These are phyloP conservation scores for Limonomyces culmigenus DNA, from an alignment of 1,284 basidiomycete species.

Conservation along the genomic window DNA sequence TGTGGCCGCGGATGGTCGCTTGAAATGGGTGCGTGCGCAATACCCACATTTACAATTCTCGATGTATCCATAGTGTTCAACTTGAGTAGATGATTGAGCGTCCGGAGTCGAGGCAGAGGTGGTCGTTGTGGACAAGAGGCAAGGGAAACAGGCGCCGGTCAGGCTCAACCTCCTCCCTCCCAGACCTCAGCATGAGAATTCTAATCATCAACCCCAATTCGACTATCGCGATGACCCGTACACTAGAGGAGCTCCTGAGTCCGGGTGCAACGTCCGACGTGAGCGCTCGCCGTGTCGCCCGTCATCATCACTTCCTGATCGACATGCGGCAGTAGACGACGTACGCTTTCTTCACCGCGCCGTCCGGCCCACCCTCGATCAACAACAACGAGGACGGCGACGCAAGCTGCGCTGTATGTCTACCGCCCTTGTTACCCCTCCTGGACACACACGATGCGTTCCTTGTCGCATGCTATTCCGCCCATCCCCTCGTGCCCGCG, in stretches of 20 bases:
- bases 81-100: no score
- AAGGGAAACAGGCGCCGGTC: no score
- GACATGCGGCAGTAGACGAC: background rate
- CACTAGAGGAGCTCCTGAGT: conserved; percentile 20
- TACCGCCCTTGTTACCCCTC: conserved; percentile 11
- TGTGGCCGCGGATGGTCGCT: no score
- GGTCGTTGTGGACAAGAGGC: no score
- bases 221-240: conserved; percentile 21
- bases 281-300: background rate
- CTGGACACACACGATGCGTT: conserved; percentile 16
- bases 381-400: conserved; percentile 21
- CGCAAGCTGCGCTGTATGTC: conserved; percentile 18
- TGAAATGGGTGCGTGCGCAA: no score
- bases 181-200: no score
- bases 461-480: conserved; percentile 32
- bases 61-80: no score
- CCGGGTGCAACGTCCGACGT: background rate
- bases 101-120: no score
- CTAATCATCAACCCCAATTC: conserved; percentile 36
- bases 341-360: conserved; percentile 20
- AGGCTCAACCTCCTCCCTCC: no score
- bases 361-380: conserved; percentile 21
- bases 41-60: no score
- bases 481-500: conserved; percentile 26
- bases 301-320: background rate